Evolutionary conservation across 345 rosid species (phyloP).

Genomic region (Limnanthes douglasii): DNA sequence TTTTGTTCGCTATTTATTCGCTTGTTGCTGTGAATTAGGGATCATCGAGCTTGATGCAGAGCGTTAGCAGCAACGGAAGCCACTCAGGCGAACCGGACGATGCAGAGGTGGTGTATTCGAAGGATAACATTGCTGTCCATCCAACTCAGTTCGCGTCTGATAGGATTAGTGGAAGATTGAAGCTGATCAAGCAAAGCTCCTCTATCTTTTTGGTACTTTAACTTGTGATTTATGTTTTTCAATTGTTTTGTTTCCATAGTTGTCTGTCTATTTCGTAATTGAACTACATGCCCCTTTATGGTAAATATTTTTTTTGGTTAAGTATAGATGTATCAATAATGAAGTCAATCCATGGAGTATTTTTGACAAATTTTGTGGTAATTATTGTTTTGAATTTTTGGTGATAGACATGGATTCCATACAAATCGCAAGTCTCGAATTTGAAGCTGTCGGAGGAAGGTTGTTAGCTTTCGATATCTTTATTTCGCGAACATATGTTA

Average conservation of each 20-base stretch:
- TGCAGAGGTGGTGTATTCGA: constrained; percentile 36
- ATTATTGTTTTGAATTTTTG: constrained; percentile 1
- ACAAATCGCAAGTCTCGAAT: constrained; percentile 36
- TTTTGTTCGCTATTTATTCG: neutral
- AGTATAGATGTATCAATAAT: neutral
- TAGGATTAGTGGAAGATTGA: constrained; percentile 58
- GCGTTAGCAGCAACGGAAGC: constrained; percentile 32
- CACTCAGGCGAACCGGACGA: constrained; percentile 33
- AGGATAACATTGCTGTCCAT: constrained; percentile 58
- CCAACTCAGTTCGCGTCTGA: constrained; percentile 56
- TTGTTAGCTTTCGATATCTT: constrained; percentile 6
- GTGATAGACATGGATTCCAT: constrained; percentile 58
- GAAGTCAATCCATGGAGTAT: neutral
- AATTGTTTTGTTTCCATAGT: neutral
- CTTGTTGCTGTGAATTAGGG: too few relatives aligned
- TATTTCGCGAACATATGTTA: too few relatives aligned
- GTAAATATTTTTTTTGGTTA: neutral
- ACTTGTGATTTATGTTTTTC: neutral
- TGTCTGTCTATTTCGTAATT: too few relatives aligned
- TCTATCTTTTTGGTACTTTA: constrained; percentile 43
- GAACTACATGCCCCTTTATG: too few relatives aligned
- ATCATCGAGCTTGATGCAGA: constrained; percentile 33
- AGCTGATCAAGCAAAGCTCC: constrained; percentile 44
- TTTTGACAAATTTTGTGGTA: neutral
- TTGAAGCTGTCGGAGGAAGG: constrained; percentile 53